A percentile compares a stretch with the other conserved stretches of the same genome.
Evolutionary conservation across 148 eudicot genomes (phyloP).

Genomic region (Heliosperma pusillum): DNA sequence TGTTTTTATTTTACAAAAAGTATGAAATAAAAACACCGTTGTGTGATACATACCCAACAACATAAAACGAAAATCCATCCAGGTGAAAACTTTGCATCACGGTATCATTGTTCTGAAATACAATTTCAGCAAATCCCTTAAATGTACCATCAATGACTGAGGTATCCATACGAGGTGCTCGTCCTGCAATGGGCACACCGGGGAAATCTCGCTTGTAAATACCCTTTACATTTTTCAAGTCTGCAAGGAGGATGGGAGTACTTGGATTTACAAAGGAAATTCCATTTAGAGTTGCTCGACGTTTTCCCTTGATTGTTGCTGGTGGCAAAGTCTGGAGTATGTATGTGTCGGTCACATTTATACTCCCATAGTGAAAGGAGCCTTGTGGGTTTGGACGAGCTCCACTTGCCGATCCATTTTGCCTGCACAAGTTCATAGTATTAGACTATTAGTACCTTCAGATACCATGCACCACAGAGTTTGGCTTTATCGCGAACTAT

Average conservation of each 20-base stretch:
- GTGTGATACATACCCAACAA: constrained; percentile 70
- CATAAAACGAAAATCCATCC: constrained; percentile 81
- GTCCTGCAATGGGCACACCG: constrained; percentile 45
- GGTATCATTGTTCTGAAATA: constrained; percentile 91
- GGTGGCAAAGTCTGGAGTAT: constrained; percentile 66
- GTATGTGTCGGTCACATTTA: constrained; percentile 67
- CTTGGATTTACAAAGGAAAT: constrained; percentile 76
- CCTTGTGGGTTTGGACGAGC: constrained; percentile 99
- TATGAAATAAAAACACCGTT: not conserved
- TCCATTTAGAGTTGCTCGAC: constrained; percentile 73
- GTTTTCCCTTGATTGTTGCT: constrained; percentile 51
- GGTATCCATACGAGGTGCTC: constrained; percentile 40
- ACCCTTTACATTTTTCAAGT: constrained; percentile 54
- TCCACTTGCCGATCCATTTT: constrained; percentile 84
- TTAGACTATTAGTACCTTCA: not conserved
- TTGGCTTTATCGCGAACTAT: not conserved
- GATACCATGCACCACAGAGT: not conserved
- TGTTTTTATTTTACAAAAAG: not conserved
- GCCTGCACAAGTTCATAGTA: constrained; percentile 40
- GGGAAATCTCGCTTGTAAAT: constrained; percentile 85
- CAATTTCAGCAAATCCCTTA: constrained; percentile 73
- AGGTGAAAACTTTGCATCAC: constrained; percentile 82
- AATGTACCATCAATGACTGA: constrained; percentile 76
- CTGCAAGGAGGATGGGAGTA: constrained; percentile 87
- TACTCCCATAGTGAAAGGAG: constrained; percentile 79